Evolutionary conservation across 2,329 filamentous ascomycete genomes (phyloP).

Genomic region (Grosmannia huntii): DNA sequence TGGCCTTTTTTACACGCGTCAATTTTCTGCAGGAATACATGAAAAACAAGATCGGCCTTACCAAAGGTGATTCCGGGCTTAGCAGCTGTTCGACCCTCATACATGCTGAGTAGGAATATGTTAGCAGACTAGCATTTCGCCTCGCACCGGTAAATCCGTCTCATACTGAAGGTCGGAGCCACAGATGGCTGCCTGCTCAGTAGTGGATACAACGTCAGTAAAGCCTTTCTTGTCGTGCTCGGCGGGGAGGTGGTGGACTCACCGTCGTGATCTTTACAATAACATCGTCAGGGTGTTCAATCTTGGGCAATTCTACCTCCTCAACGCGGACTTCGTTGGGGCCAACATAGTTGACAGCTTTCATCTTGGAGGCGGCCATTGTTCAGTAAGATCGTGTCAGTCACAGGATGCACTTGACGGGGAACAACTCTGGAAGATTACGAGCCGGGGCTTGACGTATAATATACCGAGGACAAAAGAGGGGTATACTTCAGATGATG

Average conservation of each 20-base stretch:
- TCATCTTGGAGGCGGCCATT: not conserved
- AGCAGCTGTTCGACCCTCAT: constrained; percentile 1
- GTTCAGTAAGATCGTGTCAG: not conserved
- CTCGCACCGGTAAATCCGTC: not conserved
- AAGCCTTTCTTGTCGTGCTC: not conserved
- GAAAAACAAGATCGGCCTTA: not conserved
- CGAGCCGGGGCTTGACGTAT: not conserved
- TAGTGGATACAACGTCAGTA: not conserved
- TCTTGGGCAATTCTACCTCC: not conserved
- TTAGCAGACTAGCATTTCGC: not conserved
- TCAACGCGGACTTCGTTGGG: not conserved
- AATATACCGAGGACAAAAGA: not conserved
- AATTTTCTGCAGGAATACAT: not conserved
- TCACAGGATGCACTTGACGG: not conserved
- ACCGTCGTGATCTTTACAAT: constrained; percentile 1
- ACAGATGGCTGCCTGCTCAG: not conserved
- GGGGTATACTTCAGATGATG: not conserved
- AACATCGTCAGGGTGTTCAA: not conserved
- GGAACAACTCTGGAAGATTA: not conserved
- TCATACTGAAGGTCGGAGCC: constrained; percentile 1
- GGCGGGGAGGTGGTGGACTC: not conserved
- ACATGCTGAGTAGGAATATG: not conserved
- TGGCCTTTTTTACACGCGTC: not conserved
- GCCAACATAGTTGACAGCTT: constrained; percentile 1
- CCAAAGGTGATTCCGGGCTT: not conserved